Evolutionary conservation across 129 eudicot genomes (phyloP).

Genomic region (Lactuca sativa): DNA sequence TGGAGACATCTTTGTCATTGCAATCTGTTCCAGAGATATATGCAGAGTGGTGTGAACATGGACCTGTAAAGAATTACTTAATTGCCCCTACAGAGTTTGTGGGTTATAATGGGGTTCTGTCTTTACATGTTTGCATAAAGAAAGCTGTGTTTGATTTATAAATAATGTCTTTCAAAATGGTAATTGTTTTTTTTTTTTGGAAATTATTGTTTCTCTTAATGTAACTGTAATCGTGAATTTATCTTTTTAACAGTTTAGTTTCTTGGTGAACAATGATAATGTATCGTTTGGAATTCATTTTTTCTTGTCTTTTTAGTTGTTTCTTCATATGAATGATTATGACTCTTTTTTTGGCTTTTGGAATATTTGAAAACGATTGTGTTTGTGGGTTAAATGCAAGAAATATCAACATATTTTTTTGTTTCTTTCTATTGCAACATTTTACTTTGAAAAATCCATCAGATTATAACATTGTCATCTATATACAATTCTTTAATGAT

Average conservation of each 20-base stretch:
- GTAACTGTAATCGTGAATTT: conserved; percentile 7
- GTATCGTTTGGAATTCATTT: not conserved
- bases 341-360: not conserved
- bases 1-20: conserved; percentile 41
- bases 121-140: conserved; percentile 35
- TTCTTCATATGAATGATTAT: not conserved
- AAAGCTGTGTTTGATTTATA: conserved; percentile 3
- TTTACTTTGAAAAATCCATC: not conserved
- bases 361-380: not conserved
- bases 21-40: conserved; percentile 35
- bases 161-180: conserved; percentile 1
- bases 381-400: not conserved
- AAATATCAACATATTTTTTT: too few species aligned
- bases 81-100: conserved; percentile 46
- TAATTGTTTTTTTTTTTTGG: not conserved
- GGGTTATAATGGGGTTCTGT: not conserved
- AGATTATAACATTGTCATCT: not conserved
- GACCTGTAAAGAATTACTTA: conserved; percentile 36
- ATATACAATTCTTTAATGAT: too few species aligned
- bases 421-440: not conserved
- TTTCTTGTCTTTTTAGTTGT: not conserved
- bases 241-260: not conserved
- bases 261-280: not conserved
- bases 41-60: conserved; percentile 31
- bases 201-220: conserved; percentile 4